These are phyloP conservation scores for Colletotrichum siamense DNA, from an alignment of 2,329 filamentous ascomycete genomes.

Conservation along the genomic window DNA sequence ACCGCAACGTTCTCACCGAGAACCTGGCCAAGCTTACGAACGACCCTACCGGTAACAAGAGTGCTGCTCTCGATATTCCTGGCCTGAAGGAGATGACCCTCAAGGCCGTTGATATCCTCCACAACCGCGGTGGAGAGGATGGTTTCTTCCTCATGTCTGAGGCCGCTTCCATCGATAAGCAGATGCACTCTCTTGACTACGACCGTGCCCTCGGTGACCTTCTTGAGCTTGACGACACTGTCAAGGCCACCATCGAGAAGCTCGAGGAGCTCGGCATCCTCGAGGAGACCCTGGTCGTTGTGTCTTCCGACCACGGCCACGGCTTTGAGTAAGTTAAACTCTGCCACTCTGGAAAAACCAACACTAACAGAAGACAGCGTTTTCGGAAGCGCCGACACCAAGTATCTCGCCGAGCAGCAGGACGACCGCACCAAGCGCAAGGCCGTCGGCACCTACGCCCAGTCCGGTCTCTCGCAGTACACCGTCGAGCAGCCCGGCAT, in stretches of 20 bases:
- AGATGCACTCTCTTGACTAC: slow-evolving; percentile 87
- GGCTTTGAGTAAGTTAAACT: slow-evolving; percentile 68
- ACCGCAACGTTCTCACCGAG: slow-evolving; percentile 79
- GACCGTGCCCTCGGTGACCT: slow-evolving; percentile 85
- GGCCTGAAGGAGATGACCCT: slow-evolving; percentile 90
- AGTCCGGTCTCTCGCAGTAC: slow-evolving; percentile 80
- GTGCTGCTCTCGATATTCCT: slow-evolving; percentile 74
- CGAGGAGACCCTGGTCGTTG: slow-evolving; percentile 78
- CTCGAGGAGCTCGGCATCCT: slow-evolving; percentile 70
- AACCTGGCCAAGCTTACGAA: slow-evolving; percentile 73
- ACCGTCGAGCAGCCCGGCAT: slow-evolving; percentile 61
- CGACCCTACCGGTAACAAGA: slow-evolving; percentile 69
- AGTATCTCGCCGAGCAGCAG: slow-evolving; percentile 71
- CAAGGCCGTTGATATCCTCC: slow-evolving; percentile 83
- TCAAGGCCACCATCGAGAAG: slow-evolving; percentile 75
- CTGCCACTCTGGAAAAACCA: rapidly evolving
- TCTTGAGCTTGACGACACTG: slow-evolving; percentile 83
- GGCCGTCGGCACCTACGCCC: slow-evolving; percentile 75
- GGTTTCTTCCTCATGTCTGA: slow-evolving; percentile 91
- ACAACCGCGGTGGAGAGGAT: slow-evolving; percentile 67
- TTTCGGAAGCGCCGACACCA: slow-evolving; percentile 80
- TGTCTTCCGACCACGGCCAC: slow-evolving; percentile 89
- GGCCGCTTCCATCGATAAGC: slow-evolving; percentile 86
- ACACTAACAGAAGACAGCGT: slow-evolving; percentile 47
- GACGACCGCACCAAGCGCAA: slow-evolving; percentile 75